Evolutionary conservation across 2,329 filamentous ascomycete species (phyloP).

Genomic region (Botrytis elliptica): DNA sequence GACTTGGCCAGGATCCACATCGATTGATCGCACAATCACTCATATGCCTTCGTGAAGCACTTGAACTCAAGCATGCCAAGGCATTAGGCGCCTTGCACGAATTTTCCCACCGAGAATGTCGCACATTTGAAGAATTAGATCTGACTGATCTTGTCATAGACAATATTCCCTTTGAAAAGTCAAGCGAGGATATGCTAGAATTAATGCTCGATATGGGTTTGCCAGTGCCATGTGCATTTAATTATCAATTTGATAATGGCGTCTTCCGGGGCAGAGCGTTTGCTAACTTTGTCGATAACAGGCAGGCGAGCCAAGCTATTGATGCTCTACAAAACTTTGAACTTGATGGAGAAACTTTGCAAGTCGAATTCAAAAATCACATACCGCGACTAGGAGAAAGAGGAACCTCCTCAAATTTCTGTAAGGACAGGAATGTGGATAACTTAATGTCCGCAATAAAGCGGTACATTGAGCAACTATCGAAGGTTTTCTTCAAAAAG

Average conservation of each 20-base stretch:
- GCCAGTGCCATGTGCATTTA: constrained; percentile 95
- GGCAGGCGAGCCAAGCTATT: constrained; percentile 91
- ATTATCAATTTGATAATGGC: constrained; percentile 98
- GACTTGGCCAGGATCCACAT: neutral
- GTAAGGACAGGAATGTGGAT: neutral
- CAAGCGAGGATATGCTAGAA: constrained; percentile 89
- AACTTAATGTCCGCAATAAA: neutral
- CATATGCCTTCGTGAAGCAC: neutral
- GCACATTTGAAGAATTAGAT: constrained; percentile 73
- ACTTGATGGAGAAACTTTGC: constrained; percentile 86
- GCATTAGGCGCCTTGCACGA: neutral
- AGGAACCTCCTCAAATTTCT: neutral
- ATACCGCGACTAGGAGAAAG: neutral
- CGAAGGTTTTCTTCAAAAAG: neutral
- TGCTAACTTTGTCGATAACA: constrained; percentile 94
- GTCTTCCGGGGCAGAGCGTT: constrained; percentile 95
- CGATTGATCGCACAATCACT: neutral
- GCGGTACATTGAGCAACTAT: neutral
- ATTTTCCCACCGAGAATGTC: neutral
- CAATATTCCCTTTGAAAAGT: constrained; percentile 97
- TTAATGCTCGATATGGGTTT: constrained; percentile 93
- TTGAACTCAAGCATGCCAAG: neutral
- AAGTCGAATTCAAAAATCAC: constrained; percentile 94
- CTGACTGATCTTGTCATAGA: constrained; percentile 98
- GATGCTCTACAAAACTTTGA: constrained; percentile 94